These are phyloP conservation scores for Thamnidium elegans DNA, from an alignment of 192 early-diverging fungal genomes.

Conservation along the genomic window DNA sequence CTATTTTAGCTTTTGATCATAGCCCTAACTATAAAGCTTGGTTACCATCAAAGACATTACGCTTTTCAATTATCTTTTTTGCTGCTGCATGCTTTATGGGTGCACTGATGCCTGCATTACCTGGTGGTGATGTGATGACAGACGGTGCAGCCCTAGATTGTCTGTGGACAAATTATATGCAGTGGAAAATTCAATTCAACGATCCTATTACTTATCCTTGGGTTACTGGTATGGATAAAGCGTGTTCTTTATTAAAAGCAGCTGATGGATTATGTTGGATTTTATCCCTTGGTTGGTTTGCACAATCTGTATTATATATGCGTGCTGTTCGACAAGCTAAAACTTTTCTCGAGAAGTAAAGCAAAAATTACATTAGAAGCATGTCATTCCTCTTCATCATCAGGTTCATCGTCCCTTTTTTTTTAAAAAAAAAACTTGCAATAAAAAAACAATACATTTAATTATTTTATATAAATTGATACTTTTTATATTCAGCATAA, in stretches of 20 bases:
- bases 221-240: constrained; percentile 23
- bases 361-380: too few species aligned
- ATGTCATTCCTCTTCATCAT: too few species aligned
- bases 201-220: constrained; percentile 23
- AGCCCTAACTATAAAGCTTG: constrained; percentile 16
- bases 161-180: constrained; percentile 25
- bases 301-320: constrained; percentile 3
- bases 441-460: too few species aligned
- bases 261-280: constrained; percentile 21
- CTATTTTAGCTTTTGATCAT: constrained; percentile 15
- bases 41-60: constrained; percentile 18
- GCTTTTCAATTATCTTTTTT: not conserved
- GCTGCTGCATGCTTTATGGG: constrained; percentile 14
- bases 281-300: constrained; percentile 13
- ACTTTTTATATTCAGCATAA: too few species aligned
- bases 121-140: constrained; percentile 27
- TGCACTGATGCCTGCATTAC: constrained; percentile 10
- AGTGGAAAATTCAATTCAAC: constrained; percentile 19
- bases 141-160: constrained; percentile 11
- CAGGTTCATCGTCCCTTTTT: too few species aligned
- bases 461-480: too few species aligned
- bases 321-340: constrained; percentile 4
- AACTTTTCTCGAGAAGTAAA: too few species aligned
- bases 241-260: constrained; percentile 16
- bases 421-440: too few species aligned